Evolutionary conservation across 805 yeast species (phyloP).

Genomic region (Sungouiella thailandica): DNA sequence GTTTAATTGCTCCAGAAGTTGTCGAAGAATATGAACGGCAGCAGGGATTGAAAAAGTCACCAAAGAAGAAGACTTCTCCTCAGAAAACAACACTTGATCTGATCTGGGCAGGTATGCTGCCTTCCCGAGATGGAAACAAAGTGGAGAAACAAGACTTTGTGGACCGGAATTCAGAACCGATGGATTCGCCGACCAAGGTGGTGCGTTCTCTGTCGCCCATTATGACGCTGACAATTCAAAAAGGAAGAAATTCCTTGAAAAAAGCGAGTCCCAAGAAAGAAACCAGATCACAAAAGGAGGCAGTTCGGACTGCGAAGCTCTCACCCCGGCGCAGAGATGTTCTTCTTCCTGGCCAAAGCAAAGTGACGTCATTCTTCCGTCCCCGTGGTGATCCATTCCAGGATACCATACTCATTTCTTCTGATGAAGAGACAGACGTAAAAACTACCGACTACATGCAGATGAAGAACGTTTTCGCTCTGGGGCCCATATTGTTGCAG

Average conservation of each 20-base stretch:
- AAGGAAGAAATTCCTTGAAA: neutral
- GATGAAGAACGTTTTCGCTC: conserved; percentile 4
- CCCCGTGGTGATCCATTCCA: conserved; percentile 4
- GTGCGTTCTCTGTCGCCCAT: neutral
- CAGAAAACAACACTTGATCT: conserved; percentile 26
- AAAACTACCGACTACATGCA: conserved; percentile 1
- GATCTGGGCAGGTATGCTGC: conserved; percentile 12
- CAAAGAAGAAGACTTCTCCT: conserved; percentile 12
- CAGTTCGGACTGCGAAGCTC: conserved; percentile 1
- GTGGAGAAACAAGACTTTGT: too few relatives aligned
- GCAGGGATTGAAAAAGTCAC: conserved; percentile 7
- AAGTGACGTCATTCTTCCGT: conserved; percentile 13
- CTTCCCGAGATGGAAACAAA: too few relatives aligned
- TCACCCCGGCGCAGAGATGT: conserved; percentile 2
- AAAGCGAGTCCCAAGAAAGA: neutral
- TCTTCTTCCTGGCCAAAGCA: conserved; percentile 15
- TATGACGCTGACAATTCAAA: neutral
- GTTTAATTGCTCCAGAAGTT: conserved; percentile 10
- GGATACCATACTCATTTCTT: conserved; percentile 7
- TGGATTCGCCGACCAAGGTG: neutral
- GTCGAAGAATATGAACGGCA: conserved; percentile 10
- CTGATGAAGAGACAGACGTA: conserved; percentile 8
- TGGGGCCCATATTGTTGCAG: conserved; percentile 5
- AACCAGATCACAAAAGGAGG: conserved; percentile 4
- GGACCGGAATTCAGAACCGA: neutral